These are phyloP conservation scores for Auriscalpium vulgare DNA, from an alignment of 768 basidiomycete species.

Conservation along the genomic window DNA sequence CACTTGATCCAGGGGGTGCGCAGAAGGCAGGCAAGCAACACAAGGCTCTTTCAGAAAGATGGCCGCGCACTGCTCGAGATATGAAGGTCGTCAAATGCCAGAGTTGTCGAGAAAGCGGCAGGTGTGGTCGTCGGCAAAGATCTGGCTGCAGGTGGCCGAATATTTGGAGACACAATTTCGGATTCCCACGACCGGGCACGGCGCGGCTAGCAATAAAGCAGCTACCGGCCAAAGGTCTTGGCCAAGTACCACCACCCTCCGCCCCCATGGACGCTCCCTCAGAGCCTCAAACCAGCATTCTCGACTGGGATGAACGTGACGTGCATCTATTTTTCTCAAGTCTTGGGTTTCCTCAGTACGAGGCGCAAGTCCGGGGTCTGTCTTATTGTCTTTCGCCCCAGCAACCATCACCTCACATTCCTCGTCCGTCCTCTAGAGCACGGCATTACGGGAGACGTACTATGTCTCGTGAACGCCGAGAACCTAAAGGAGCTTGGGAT, in stretches of 20 bases:
- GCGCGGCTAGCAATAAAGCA: too few species aligned
- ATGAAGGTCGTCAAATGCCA: too few species aligned
- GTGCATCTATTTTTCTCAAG: slow-evolving; percentile 73
- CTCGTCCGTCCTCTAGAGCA: slow-evolving; percentile 51
- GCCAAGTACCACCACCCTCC: not conserved
- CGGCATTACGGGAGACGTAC: slow-evolving; percentile 84
- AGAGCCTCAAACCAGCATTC: slow-evolving; percentile 24
- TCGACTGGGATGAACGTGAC: slow-evolving; percentile 68
- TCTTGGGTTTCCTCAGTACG: slow-evolving; percentile 83
- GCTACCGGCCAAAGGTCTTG: too few species aligned
- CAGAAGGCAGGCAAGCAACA: too few species aligned
- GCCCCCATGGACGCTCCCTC: slow-evolving; percentile 22
- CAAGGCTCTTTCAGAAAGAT: too few species aligned
- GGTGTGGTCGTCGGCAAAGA: too few species aligned
- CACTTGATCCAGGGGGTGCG: too few species aligned
- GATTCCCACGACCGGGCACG: too few species aligned
- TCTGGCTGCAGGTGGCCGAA: too few species aligned
- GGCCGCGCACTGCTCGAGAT: too few species aligned
- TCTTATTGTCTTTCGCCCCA: slow-evolving; percentile 11
- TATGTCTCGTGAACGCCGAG: slow-evolving; percentile 79
- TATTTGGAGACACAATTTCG: too few species aligned
- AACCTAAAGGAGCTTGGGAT: slow-evolving; percentile 82
- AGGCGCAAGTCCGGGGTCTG: slow-evolving; percentile 70
- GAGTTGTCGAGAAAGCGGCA: too few species aligned
- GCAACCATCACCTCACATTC: slow-evolving; percentile 3